These are phyloP conservation scores for Amauroascus niger DNA, from an alignment of 2,329 filamentous ascomycete genomes.

Conservation along the genomic window DNA sequence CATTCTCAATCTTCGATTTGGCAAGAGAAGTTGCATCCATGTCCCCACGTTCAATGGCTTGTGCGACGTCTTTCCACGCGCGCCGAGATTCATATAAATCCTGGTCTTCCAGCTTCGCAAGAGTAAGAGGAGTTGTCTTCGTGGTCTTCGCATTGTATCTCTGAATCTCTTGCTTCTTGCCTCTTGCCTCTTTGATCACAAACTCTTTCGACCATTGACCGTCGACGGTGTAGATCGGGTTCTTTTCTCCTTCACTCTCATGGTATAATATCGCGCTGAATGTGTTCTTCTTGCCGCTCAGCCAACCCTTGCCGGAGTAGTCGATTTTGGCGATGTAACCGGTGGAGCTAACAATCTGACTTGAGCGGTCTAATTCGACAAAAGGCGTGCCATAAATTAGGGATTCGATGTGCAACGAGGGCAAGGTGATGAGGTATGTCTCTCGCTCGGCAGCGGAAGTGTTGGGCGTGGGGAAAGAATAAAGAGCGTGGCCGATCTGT, in stretches of 20 bases:
- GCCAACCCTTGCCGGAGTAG: slow-evolving; percentile 87
- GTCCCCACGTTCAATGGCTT: slow-evolving; percentile 68
- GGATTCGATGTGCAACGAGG: slow-evolving; percentile 84
- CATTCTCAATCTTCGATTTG: slow-evolving; percentile 83
- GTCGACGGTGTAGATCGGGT: slow-evolving; percentile 65
- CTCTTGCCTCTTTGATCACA: slow-evolving; percentile 59
- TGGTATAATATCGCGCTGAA: slow-evolving; percentile 68
- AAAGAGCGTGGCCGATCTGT: slow-evolving; percentile 80
- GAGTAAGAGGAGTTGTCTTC: slow-evolving; percentile 56
- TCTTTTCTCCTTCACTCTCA: slow-evolving; percentile 55
- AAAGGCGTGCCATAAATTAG: slow-evolving; percentile 67
- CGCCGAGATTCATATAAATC: slow-evolving; percentile 78
- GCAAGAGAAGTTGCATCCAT: slow-evolving; percentile 69
- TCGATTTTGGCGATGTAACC: slow-evolving; percentile 85
- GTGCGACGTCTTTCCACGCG: slow-evolving; percentile 79
- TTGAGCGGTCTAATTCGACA: slow-evolving; percentile 77
- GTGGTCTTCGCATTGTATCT: slow-evolving; percentile 51
- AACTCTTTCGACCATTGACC: slow-evolving; percentile 88
- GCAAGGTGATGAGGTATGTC: slow-evolving; percentile 83
- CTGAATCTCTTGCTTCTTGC: slow-evolving; percentile 43
- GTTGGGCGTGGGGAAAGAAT: slow-evolving; percentile 55
- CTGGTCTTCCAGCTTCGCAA: slow-evolving; percentile 67
- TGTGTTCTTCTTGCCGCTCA: slow-evolving; percentile 90
- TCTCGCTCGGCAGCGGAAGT: slow-evolving; percentile 43
- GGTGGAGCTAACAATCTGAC: slow-evolving; percentile 75